phyloP scores from a whole-genome alignment of 371 early-diverging fungal species.

The Mucor plumbeus region DNA sequence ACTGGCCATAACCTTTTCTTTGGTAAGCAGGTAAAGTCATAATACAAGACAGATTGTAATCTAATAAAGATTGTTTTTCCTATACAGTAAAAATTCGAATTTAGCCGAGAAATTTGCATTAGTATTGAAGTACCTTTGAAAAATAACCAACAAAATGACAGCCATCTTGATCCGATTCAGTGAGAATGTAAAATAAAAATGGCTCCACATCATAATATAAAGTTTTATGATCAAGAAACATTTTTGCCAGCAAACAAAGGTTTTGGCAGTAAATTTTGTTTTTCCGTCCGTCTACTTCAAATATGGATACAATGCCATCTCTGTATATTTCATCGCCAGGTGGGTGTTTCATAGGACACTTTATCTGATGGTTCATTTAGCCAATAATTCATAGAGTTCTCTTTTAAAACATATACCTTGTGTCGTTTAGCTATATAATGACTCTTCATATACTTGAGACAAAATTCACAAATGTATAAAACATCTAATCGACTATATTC shows the following conservation, averaged over 20 bases:
- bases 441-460: conserved; percentile 94
- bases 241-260: conserved; percentile 96
- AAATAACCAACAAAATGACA: conserved; percentile 99
- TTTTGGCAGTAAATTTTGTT: conserved; percentile 98
- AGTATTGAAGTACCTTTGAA: conserved; percentile 80
- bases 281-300: conserved; percentile 96
- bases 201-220: conserved; percentile 99
- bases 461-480: conserved; percentile 96
- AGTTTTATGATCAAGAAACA: conserved; percentile 99
- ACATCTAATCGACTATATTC: conserved; percentile 77
- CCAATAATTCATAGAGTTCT: conserved; percentile 80
- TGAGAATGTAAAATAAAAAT: conserved; percentile 98
- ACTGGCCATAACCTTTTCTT: conserved; percentile 97
- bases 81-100: conserved; percentile 18
- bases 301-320: conserved; percentile 84
- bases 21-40: conserved; percentile 96
- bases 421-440: conserved; percentile 72
- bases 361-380: conserved; percentile 27
- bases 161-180: conserved; percentile 77
- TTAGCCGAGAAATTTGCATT: not conserved
- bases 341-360: conserved; percentile 89
- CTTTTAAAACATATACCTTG: conserved; percentile 64
- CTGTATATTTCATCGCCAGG: conserved; percentile 99
- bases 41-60: conserved; percentile 99
- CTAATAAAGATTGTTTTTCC: conserved; percentile 91